Base-by-base conservation (phyloP, 495 filamentous ascomycete genomes). In the Thermochaetoides thermophila region DNA sequence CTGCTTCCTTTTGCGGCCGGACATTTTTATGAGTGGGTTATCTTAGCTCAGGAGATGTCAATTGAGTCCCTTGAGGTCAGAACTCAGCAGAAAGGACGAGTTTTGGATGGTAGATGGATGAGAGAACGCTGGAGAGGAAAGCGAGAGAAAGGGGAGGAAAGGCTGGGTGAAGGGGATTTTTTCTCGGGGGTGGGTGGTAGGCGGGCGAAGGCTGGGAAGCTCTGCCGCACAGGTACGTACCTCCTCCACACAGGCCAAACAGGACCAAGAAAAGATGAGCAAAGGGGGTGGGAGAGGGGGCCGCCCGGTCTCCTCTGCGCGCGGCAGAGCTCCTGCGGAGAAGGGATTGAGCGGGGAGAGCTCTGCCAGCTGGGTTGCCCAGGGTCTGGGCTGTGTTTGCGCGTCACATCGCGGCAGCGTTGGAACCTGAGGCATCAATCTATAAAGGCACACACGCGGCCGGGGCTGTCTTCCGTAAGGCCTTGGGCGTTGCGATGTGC, bases 1-100 rank as follows among this genome's bases (percentile, higher is more conserved):
- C 22, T 62, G 59, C 53, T 63, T 64, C 45, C 62, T 62, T 43
- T 54, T 54, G 34, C 63, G 61, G 39, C 57, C 46, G 32, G 55
- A 49, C 63, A 68, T 68, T 34, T 41, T 45, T 37, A 50, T 50
- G 34, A 31, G 19, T 29, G 25, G 17, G n/a, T n/a, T n/a, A n/a
- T n/a, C n/a, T n/a, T n/a, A n/a, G n/a, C n/a, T n/a, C n/a, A n/a
- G n/a, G n/a, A n/a, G n/a, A n/a, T n/a, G n/a, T n/a, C n/a, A n/a
- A n/a, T n/a, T n/a, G n/a, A n/a, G n/a, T n/a, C n/a, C n/a, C n/a
- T n/a, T n/a, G n/a, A n/a, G n/a, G n/a, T n/a, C n/a, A n/a, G n/a
- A n/a, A n/a, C n/a, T n/a, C n/a, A n/a, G n/a, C n/a, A n/a, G n/a
- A n/a, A n/a, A n/a, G n/a, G n/a, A n/a, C n/a, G n/a, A n/a, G n/a